These are phyloP conservation scores for Meyerozyma carpophila DNA, from an alignment of 1,139 yeast species.

Conservation along the genomic window DNA sequence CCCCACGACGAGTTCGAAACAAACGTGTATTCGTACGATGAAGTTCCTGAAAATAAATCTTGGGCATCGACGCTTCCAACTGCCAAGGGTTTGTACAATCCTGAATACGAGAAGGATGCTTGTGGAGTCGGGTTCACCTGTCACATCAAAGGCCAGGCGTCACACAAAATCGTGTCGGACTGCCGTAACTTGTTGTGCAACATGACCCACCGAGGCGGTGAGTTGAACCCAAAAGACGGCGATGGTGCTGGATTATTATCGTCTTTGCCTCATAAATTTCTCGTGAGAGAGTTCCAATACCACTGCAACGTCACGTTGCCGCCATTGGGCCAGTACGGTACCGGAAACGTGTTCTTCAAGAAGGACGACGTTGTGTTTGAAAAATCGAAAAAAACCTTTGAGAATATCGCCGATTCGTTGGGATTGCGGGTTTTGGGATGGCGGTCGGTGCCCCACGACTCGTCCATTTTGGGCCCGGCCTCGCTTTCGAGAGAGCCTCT, in stretches of 20 bases:
- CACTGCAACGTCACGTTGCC: conserved; percentile 62
- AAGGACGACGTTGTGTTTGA: conserved; percentile 65
- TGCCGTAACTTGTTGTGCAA: conserved; percentile 85
- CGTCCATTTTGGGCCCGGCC: conserved; percentile 90
- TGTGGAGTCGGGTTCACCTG: conserved; percentile 99
- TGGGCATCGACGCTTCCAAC: conserved; percentile 92
- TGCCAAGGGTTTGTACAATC: conserved; percentile 88
- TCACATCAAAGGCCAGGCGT: conserved; percentile 80
- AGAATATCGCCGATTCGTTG: conserved; percentile 67
- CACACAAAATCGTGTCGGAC: conserved; percentile 92
- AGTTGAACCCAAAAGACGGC: conserved; percentile 93
- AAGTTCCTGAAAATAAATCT: conserved; percentile 70
- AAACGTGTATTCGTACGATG: conserved; percentile 60
- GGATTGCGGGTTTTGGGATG: conserved; percentile 86
- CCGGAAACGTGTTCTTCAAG: conserved; percentile 89
- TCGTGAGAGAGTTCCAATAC: conserved; percentile 75
- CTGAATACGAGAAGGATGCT: conserved; percentile 91
- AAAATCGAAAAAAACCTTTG: conserved; percentile 72
- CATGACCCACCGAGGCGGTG: conserved; percentile 99
- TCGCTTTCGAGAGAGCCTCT: conserved; percentile 90
- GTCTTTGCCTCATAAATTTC: conserved; percentile 85
- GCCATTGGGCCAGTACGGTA: conserved; percentile 81
- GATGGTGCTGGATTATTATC: conserved; percentile 98
- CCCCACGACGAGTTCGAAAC: conserved; percentile 38
- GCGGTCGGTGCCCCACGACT: conserved; percentile 95